Conservation (phyloP, 106 monocot genomes). For the Acorus calamus region DNA sequence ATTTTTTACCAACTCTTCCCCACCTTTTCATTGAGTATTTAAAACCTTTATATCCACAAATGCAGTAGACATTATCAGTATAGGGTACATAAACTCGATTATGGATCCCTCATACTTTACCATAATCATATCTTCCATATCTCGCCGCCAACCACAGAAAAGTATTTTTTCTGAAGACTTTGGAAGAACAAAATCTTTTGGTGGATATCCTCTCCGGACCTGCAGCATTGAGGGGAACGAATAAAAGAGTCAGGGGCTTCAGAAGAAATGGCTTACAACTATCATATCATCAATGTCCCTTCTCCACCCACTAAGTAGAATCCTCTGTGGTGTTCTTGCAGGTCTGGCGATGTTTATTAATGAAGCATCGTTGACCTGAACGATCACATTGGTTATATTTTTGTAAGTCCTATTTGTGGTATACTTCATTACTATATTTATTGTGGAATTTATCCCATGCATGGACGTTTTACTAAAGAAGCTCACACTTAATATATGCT, state of each 20-base stretch:
- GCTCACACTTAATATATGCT: too few species aligned
- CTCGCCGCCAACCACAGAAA: conserved; percentile 72
- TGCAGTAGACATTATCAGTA: neutral
- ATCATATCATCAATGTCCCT: conserved; percentile 71
- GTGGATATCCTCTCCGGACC: conserved; percentile 44
- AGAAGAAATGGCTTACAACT: conserved; percentile 45
- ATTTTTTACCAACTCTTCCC: neutral
- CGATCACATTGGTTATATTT: conserved; percentile 41
- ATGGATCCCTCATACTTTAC: conserved; percentile 29
- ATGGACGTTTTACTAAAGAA: too few species aligned
- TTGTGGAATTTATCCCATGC: conserved; percentile 12
- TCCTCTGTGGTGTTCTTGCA: conserved; percentile 54
- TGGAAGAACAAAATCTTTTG: conserved; percentile 52
- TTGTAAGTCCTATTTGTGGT: conserved; percentile 25
- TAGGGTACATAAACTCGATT: conserved; percentile 5
- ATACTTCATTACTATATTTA: conserved; percentile 15
- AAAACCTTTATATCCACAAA: too few species aligned
- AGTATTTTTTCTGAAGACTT: conserved; percentile 67
- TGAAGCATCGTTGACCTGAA: conserved; percentile 50
- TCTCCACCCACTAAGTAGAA: conserved; percentile 64
- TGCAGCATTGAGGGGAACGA: conserved; percentile 35
- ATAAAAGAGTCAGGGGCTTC: conserved; percentile 27
- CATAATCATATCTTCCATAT: conserved; percentile 81
- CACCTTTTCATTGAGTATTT: neutral
- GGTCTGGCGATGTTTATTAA: conserved; percentile 45